These are phyloP conservation scores for Paradendryphiella salina DNA, from an alignment of 2,329 filamentous ascomycete genomes.

Conservation along the genomic window DNA sequence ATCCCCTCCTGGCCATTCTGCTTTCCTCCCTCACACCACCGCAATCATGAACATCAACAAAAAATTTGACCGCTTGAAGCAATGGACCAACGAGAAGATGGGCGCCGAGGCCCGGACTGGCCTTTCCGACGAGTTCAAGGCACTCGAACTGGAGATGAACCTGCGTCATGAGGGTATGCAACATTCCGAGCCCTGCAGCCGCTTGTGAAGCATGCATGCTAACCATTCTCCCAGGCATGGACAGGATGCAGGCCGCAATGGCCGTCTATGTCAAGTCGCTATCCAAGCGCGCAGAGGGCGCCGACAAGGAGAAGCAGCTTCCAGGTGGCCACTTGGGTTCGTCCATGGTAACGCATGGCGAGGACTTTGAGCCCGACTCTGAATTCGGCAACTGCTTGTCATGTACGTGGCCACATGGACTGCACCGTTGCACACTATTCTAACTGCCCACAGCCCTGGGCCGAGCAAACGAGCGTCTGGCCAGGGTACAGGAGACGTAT, in stretches of 20 bases:
- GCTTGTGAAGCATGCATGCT: conserved; percentile 3
- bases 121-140: conserved; percentile 88
- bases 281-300: conserved; percentile 78
- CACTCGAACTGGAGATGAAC: conserved; percentile 85
- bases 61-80: conserved; percentile 92
- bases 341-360: conserved; percentile 84
- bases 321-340: conserved; percentile 79
- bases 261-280: conserved; percentile 85
- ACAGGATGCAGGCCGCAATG: conserved; percentile 84
- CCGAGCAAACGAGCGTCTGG: conserved; percentile 83
- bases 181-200: conserved; percentile 6
- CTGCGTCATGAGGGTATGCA: conserved; percentile 79
- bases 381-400: conserved; percentile 88
- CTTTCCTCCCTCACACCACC: conserved; percentile 8
- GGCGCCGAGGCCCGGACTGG: conserved; percentile 85
- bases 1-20: conserved; percentile 19
- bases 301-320: conserved; percentile 85
- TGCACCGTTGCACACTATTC: conserved; percentile 3
- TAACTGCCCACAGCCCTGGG: conserved; percentile 64
- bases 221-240: conserved; percentile 67
- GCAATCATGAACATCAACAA: conserved; percentile 68
- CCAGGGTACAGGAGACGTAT: conserved; percentile 82
- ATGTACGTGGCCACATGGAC: conserved; percentile 53
- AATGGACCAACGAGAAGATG: conserved; percentile 98
- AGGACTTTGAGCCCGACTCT: conserved; percentile 88